These are phyloP conservation scores for Eutrema salsugineum DNA, from an alignment of 441 rosid genomes.

Conservation along the genomic window DNA sequence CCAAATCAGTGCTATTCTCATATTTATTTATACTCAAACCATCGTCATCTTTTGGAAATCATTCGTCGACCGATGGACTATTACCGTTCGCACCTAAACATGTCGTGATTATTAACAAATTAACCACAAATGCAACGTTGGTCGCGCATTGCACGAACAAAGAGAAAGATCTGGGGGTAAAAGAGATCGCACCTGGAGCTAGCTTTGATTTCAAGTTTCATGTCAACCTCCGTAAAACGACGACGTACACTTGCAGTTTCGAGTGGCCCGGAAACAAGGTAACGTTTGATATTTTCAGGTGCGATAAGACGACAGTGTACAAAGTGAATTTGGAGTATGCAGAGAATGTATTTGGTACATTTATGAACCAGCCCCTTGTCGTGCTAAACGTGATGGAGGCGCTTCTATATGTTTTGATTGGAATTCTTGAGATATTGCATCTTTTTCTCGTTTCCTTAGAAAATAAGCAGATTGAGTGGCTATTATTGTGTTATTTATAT, in stretches of 20 bases:
- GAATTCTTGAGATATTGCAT: not conserved
- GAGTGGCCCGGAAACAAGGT: not conserved
- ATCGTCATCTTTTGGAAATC: not conserved
- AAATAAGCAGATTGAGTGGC: not conserved
- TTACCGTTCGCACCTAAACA: slow-evolving; percentile 17
- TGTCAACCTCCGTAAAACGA: slow-evolving; percentile 14
- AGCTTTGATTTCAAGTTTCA: slow-evolving; percentile 1
- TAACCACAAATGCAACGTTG: not conserved
- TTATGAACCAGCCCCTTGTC: slow-evolving; percentile 9
- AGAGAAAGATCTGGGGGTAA: not conserved
- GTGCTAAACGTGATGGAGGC: not conserved
- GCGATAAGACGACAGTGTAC: not conserved
- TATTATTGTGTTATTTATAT: not conserved
- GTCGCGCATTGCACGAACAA: not conserved
- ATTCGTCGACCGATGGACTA: not conserved
- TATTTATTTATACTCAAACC: not conserved
- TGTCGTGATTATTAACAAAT: slow-evolving; percentile 5
- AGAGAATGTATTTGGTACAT: slow-evolving; percentile 20
- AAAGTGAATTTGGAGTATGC: slow-evolving; percentile 2
- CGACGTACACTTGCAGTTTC: slow-evolving; percentile 1
- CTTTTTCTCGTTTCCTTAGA: not conserved
- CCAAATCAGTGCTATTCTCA: not conserved
- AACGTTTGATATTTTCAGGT: slow-evolving; percentile 12
- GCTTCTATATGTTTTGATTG: not conserved
- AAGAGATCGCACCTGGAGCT: not conserved